These are phyloP conservation scores for Cucurbitaria berberidis DNA, from an alignment of 2,329 filamentous ascomycete species.

Conservation along the genomic window DNA sequence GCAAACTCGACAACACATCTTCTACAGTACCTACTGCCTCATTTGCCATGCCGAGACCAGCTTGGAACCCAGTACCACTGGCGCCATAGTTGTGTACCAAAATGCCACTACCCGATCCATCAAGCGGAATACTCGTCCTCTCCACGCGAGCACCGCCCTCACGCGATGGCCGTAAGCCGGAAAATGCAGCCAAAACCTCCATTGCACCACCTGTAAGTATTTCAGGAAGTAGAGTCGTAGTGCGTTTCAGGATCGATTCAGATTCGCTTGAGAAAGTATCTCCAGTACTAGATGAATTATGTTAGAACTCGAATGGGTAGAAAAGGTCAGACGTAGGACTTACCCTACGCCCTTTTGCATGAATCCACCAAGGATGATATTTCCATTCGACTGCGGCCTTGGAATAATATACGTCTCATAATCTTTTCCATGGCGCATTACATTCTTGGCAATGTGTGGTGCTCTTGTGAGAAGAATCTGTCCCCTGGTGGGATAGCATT, in stretches of 20 bases:
- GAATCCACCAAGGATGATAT: slow-evolving; percentile 24
- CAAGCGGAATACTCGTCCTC: slow-evolving; percentile 11
- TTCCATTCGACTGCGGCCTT: slow-evolving; percentile 24
- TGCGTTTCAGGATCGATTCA: slow-evolving; percentile 21
- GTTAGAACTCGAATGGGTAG: neutral
- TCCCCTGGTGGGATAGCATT: slow-evolving; percentile 22
- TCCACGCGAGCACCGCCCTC: slow-evolving; percentile 24
- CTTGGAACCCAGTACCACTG: slow-evolving; percentile 23
- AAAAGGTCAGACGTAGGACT: neutral
- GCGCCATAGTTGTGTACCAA: slow-evolving; percentile 27
- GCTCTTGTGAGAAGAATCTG: slow-evolving; percentile 24
- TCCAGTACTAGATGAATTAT: slow-evolving; percentile 9
- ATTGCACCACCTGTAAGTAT: slow-evolving; percentile 14
- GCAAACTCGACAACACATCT: slow-evolving; percentile 7
- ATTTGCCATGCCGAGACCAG: slow-evolving; percentile 24
- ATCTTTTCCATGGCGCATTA: slow-evolving; percentile 27
- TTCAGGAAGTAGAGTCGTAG: slow-evolving; percentile 17
- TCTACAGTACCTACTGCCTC: slow-evolving; percentile 16
- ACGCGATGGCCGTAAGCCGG: slow-evolving; percentile 21
- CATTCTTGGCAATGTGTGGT: slow-evolving; percentile 18
- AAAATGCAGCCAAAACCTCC: slow-evolving; percentile 23
- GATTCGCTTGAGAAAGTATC: slow-evolving; percentile 20
- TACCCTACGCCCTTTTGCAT: slow-evolving; percentile 27
- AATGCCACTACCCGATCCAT: slow-evolving; percentile 4
- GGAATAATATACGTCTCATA: slow-evolving; percentile 30